Evolutionary conservation across 345 rosid species (phyloP).

Genomic region (Nephelium lappaceum): DNA sequence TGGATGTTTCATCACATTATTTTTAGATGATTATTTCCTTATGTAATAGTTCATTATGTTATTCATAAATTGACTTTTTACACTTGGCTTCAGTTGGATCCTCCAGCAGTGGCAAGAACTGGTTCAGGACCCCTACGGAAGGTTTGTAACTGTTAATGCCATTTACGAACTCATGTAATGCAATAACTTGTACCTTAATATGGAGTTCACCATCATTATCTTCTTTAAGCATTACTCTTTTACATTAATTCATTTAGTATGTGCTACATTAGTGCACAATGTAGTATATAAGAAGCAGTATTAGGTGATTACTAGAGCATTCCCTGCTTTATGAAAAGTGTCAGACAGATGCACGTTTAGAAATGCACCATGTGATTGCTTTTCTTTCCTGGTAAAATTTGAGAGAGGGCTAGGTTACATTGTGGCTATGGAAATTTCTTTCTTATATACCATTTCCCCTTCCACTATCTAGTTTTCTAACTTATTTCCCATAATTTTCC

Average conservation of each 20-base stretch:
- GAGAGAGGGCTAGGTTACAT: neutral
- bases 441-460: neutral
- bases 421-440: constrained; percentile 1
- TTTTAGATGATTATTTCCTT: constrained; percentile 16
- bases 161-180: neutral
- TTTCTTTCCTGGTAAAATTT: neutral
- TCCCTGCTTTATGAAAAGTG: neutral
- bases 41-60: constrained; percentile 10
- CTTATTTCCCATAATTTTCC: neutral
- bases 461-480: neutral
- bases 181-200: constrained; percentile 4
- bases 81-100: constrained; percentile 52
- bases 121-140: constrained; percentile 81
- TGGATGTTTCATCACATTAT: constrained; percentile 10
- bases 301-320: neutral
- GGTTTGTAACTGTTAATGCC: constrained; percentile 50
- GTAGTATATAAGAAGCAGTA: neutral
- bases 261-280: neutral
- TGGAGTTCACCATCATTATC: neutral
- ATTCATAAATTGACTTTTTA: constrained; percentile 22
- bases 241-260: neutral
- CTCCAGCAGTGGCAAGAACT: constrained; percentile 72
- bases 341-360: neutral
- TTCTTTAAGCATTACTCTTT: constrained; percentile 1
- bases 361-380: neutral